Evolutionary conservation across 1,284 basidiomycete genomes (phyloP).

Genomic region (Cystobasidiaceae sp.): DNA sequence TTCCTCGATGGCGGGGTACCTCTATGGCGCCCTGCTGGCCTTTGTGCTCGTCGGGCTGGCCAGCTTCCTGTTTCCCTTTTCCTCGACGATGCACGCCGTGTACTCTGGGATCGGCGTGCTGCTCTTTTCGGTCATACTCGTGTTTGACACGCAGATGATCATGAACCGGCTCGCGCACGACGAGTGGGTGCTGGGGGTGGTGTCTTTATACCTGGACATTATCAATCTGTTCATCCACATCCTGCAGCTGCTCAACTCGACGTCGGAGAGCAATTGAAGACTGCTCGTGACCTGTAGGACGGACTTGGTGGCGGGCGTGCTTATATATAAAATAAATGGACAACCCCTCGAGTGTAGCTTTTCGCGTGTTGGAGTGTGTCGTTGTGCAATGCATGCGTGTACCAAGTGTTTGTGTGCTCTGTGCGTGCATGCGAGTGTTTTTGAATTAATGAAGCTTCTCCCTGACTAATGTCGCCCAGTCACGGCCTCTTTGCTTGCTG

Average conservation of each 20-base stretch:
- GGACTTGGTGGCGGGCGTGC: too few relatives aligned
- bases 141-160: constrained; percentile 78
- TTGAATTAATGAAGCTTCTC: too few relatives aligned
- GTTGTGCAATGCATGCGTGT: too few relatives aligned
- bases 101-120: constrained; percentile 71
- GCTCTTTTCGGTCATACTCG: constrained; percentile 49
- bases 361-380: too few relatives aligned
- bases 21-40: constrained; percentile 69
- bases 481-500: too few relatives aligned
- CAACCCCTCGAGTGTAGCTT: too few relatives aligned
- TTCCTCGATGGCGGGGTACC: constrained; percentile 72
- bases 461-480: too few relatives aligned
- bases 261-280: too few relatives aligned
- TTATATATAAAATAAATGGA: too few relatives aligned
- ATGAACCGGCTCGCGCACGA: constrained; percentile 74
- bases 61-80: constrained; percentile 73
- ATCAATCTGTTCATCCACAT: constrained; percentile 70
- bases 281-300: too few relatives aligned
- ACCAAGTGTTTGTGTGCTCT: too few relatives aligned
- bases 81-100: constrained; percentile 65
- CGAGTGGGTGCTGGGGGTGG: constrained; percentile 77
- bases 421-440: too few relatives aligned
- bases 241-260: constrained; percentile 56
- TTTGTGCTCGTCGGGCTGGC: constrained; percentile 67
- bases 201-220: constrained; percentile 80